Evolutionary conservation across 2,329 filamentous ascomycete species (phyloP).

Genomic region (Aspergillus sp.): DNA sequence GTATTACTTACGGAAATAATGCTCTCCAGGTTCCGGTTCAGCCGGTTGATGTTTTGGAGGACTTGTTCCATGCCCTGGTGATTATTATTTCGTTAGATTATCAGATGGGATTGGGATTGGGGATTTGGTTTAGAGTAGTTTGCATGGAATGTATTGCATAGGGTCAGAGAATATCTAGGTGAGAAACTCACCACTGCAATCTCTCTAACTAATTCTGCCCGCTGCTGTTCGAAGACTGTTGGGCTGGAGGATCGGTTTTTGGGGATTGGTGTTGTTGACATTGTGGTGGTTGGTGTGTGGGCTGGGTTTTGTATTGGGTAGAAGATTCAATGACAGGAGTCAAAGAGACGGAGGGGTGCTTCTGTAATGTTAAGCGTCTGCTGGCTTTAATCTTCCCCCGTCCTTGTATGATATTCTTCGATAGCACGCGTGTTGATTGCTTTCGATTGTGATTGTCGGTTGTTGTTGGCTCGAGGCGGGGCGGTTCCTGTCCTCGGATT

Average conservation of each 20-base stretch:
- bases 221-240: constrained; percentile 47
- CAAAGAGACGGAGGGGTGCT: too few species aligned
- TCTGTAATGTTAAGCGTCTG: too few species aligned
- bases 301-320: too few species aligned
- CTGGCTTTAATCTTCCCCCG: not conserved
- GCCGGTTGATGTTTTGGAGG: constrained; percentile 90
- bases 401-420: not conserved
- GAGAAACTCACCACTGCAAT: constrained; percentile 43
- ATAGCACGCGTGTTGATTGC: constrained; percentile 8
- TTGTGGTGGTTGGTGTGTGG: constrained; percentile 4
- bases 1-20: constrained; percentile 72
- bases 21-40: constrained; percentile 89
- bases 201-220: constrained; percentile 45
- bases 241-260: constrained; percentile 26
- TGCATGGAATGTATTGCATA: not conserved
- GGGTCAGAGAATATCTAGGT: not conserved
- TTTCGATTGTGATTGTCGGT: constrained; percentile 7
- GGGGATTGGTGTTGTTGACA: constrained; percentile 20
- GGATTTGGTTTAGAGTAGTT: too few species aligned
- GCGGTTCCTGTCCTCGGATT: constrained; percentile 1
- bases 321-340: too few species aligned
- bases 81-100: constrained; percentile 6
- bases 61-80: constrained; percentile 75
- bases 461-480: constrained; percentile 11
- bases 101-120: too few species aligned